Percentiles rank a stretch among this genome's conserved stretches.
These are phyloP conservation scores for Arthromyces matolae DNA, from an alignment of 768 basidiomycete species.

Conservation along the genomic window DNA sequence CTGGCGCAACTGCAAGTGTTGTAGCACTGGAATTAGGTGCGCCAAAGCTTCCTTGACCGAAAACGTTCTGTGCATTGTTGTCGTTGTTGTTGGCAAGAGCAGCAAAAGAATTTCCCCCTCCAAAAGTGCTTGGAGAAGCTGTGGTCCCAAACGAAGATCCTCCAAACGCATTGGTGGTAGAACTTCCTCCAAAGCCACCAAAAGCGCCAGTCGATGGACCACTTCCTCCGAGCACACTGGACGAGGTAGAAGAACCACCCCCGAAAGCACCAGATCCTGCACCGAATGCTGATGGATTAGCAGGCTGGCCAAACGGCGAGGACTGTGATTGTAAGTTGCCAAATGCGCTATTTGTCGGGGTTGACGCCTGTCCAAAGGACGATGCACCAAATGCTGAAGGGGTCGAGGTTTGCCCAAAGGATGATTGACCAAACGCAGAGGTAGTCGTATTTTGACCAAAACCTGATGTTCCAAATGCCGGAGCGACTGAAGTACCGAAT, in stretches of 20 bases:
- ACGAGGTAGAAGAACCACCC: constrained; percentile 2
- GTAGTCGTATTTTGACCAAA: constrained; percentile 3
- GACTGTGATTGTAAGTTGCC: constrained; percentile 2
- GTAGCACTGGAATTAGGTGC: constrained; percentile 13
- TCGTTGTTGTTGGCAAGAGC: constrained; percentile 11
- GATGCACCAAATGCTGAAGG: constrained; percentile 9
- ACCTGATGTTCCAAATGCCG: constrained; percentile 24
- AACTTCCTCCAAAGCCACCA: constrained; percentile 15
- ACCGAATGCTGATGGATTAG: constrained; percentile 10
- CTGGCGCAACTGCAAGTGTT: constrained; percentile 11
- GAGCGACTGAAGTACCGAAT: constrained; percentile 8
- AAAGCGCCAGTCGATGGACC: constrained; percentile 18
- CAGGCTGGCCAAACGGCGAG: constrained; percentile 11
- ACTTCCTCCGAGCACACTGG: constrained; percentile 1
- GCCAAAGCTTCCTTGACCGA: constrained; percentile 28
- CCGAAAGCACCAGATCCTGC: constrained; percentile 1
- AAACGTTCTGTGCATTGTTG: constrained; percentile 15
- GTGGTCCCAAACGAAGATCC: constrained; percentile 17
- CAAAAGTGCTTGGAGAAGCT: constrained; percentile 16
- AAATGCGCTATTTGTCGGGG: constrained; percentile 22
- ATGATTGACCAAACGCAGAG: constrained; percentile 24
- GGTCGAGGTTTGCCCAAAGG: constrained; percentile 6
- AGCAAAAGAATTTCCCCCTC: constrained; percentile 16
- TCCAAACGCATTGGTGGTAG: constrained; percentile 22
- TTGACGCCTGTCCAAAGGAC: constrained; percentile 25